Conservation (phyloP, 1,284 basidiomycete genomes). For the Ustilago shanxiensis region DNA sequence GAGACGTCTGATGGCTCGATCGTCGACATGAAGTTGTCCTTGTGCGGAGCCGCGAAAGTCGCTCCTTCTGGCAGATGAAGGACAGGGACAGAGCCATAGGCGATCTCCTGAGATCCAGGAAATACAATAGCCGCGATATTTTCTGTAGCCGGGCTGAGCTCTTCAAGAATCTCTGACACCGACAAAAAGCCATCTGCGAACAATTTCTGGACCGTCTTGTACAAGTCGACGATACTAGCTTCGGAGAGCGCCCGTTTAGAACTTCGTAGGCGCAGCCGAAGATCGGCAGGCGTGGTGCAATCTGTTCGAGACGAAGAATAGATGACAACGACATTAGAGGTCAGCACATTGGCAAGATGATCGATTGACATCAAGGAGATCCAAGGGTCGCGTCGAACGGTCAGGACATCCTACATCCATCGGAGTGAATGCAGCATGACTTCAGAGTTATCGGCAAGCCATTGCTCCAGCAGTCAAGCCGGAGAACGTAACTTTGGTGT, state of each 20-base stretch:
- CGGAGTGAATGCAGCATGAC: slow-evolving; percentile 24
- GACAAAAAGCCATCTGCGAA: slow-evolving; percentile 7
- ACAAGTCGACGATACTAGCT: slow-evolving; percentile 12
- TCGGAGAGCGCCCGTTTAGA: slow-evolving; percentile 19
- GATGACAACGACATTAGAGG: background rate
- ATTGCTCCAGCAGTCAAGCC: slow-evolving; percentile 44
- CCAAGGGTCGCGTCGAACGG: slow-evolving; percentile 21
- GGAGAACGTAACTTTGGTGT: slow-evolving; percentile 45
- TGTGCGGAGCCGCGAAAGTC: background rate
- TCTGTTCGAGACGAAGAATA: slow-evolving; percentile 12
- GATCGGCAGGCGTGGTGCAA: slow-evolving; percentile 14
- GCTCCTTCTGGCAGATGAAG: slow-evolving; percentile 24
- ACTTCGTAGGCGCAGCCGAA: slow-evolving; percentile 17
- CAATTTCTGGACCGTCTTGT: slow-evolving; percentile 10
- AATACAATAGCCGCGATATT: slow-evolving; percentile 23
- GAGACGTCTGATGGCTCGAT: background rate
- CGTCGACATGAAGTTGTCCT: slow-evolving; percentile 27
- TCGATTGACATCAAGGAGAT: background rate
- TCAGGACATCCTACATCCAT: slow-evolving; percentile 39
- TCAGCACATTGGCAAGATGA: background rate
- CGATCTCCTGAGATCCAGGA: background rate
- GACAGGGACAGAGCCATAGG: slow-evolving; percentile 18
- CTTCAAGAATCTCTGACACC: slow-evolving; percentile 30
- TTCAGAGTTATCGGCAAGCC: slow-evolving; percentile 55
- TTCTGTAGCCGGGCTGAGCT: slow-evolving; percentile 36